These are phyloP conservation scores for Aphanomyces stellatus DNA, from an alignment of 352 stramenopile species.

Conservation along the genomic window DNA sequence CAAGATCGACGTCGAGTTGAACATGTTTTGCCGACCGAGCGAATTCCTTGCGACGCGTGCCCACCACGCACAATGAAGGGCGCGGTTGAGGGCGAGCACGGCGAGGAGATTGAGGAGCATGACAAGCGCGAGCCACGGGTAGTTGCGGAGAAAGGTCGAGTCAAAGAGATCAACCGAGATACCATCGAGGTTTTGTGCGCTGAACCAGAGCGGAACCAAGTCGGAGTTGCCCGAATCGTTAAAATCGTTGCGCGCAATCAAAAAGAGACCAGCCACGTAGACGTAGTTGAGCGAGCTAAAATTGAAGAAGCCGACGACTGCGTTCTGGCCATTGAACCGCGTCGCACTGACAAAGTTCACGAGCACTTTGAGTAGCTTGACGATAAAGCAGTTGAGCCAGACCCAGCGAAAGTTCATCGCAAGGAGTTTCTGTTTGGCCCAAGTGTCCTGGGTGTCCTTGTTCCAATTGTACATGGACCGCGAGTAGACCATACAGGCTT, in stretches of 20 bases:
- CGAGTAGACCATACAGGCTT: slow-evolving; percentile 7
- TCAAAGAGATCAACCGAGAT: slow-evolving; percentile 9
- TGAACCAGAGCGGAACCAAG: neutral
- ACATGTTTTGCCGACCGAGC: slow-evolving; percentile 8
- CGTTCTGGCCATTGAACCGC: neutral
- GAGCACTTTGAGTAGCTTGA: slow-evolving; percentile 13
- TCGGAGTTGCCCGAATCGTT: neutral
- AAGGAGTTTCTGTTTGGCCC: neutral
- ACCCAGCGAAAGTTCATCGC: slow-evolving; percentile 13
- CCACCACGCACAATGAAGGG: neutral
- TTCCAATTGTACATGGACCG: slow-evolving; percentile 2
- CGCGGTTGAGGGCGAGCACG: neutral
- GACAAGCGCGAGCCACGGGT: neutral
- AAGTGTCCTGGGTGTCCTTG: neutral
- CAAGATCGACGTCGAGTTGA: slow-evolving; percentile 18
- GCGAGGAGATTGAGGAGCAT: neutral
- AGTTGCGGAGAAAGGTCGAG: neutral
- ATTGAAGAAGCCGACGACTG: slow-evolving; percentile 8
- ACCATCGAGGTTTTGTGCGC: neutral
- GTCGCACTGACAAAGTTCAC: neutral
- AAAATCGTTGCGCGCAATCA: neutral
- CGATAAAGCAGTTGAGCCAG: slow-evolving; percentile 14
- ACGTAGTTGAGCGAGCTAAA: slow-evolving; percentile 8
- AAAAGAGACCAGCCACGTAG: neutral
- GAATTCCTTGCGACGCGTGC: neutral